phyloP scores from a whole-genome alignment of 2,329 filamentous ascomycete genomes.

The Sporothrix brasiliensis region DNA sequence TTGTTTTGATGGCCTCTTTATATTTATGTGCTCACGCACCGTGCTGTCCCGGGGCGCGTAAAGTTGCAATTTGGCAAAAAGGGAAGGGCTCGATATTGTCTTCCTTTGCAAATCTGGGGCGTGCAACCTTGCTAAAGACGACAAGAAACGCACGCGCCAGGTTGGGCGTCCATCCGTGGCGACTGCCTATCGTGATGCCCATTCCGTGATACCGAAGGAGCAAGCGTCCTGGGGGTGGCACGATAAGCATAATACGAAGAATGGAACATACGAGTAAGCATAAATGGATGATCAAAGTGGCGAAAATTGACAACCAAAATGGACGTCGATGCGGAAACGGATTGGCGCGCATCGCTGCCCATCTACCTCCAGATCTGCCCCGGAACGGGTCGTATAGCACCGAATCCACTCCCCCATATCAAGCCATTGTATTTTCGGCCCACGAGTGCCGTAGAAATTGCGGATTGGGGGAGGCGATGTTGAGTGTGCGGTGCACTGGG shows the following conservation, averaged over 20 bases:
- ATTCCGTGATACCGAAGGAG: conserved; percentile 13
- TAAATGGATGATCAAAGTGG: background rate
- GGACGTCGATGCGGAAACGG: too few relatives aligned
- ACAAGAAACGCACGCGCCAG: background rate
- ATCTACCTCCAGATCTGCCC: background rate
- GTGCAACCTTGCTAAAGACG: too few relatives aligned
- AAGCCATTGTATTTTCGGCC: conserved; percentile 8
- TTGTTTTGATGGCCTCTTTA: background rate
- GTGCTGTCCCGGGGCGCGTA: conserved; percentile 3
- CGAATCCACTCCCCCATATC: conserved; percentile 5
- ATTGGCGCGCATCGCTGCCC: too few relatives aligned
- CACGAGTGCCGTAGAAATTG: conserved; percentile 11
- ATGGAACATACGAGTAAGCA: background rate
- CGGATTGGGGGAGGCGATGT: background rate
- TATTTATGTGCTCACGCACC: background rate
- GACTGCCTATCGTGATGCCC: background rate
- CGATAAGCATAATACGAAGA: background rate
- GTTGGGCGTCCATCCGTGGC: background rate
- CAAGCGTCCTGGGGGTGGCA: background rate
- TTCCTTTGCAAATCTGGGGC: too few relatives aligned
- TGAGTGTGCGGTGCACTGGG: too few relatives aligned
- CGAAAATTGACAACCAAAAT: too few relatives aligned
- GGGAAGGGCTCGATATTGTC: background rate
- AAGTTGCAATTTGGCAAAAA: conserved; percentile 14
- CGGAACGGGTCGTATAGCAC: conserved; percentile 18